Evolutionary conservation across 192 early-diverging fungal genomes (phyloP).

Genomic region (Gryganskiella cystojenkinii): DNA sequence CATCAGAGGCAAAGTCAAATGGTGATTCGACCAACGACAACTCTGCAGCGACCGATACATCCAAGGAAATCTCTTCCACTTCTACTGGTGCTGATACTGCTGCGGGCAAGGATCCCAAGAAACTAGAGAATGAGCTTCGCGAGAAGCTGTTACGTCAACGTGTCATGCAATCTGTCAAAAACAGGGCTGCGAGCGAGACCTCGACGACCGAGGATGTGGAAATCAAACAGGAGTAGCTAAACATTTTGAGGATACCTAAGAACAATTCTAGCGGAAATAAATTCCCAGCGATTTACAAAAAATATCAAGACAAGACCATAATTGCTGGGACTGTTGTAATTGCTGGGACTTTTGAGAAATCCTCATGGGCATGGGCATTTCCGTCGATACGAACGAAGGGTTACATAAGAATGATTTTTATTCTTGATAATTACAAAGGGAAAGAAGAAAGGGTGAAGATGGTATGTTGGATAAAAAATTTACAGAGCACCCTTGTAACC

Average conservation of each 20-base stretch:
- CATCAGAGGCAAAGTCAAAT: neutral
- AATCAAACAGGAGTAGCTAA: too few relatives aligned
- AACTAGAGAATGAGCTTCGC: slow-evolving; percentile 35
- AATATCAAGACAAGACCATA: too few relatives aligned
- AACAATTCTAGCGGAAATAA: too few relatives aligned
- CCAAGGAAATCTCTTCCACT: neutral
- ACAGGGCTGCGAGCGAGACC: neutral
- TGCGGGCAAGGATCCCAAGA: slow-evolving; percentile 2
- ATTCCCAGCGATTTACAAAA: too few relatives aligned
- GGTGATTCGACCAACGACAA: neutral
- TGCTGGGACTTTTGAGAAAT: too few relatives aligned
- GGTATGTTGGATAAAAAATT: slow-evolving; percentile 5
- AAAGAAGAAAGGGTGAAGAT: neutral
- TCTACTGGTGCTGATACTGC: neutral
- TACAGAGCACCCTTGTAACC: slow-evolving; percentile 58
- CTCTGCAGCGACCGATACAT: neutral
- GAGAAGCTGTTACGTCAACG: slow-evolving; percentile 44
- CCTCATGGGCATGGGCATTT: too few relatives aligned
- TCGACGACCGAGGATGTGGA: too few relatives aligned
- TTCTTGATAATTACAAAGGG: neutral
- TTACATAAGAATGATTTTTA: too few relatives aligned
- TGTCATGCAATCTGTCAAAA: slow-evolving; percentile 40
- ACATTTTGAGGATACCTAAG: too few relatives aligned
- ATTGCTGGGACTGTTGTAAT: too few relatives aligned
- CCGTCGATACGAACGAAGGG: too few relatives aligned